Percentiles rank a stretch among this genome's conserved stretches.
These are phyloP conservation scores for Boletales sp. DNA, from an alignment of 768 basidiomycete species.

Conservation along the genomic window DNA sequence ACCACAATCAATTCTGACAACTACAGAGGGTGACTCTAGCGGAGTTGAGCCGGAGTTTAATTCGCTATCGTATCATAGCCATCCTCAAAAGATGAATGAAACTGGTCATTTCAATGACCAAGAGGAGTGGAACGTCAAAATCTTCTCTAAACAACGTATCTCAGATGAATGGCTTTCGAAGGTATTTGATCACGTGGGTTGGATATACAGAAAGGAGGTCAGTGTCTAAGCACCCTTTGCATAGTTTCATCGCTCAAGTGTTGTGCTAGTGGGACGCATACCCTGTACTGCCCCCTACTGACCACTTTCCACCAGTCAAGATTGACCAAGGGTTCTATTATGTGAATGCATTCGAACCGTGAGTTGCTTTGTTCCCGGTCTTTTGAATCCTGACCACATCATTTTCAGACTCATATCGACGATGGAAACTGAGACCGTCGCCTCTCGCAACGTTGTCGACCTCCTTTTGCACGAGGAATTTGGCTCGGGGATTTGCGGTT, in stretches of 20 bases:
- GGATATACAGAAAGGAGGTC: constrained; percentile 81
- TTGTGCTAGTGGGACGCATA: constrained; percentile 73
- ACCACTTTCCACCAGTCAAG: constrained; percentile 70
- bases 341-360: constrained; percentile 90
- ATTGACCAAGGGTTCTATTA: constrained; percentile 82
- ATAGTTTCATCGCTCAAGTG: constrained; percentile 4
- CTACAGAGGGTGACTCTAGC: constrained; percentile 55
- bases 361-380: constrained; percentile 29
- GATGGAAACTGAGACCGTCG: constrained; percentile 91
- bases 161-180: constrained; percentile 66
- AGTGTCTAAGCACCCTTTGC: constrained; percentile 3
- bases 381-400: constrained; percentile 1
- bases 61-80: constrained; percentile 77
- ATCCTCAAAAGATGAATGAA: constrained; percentile 32
- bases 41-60: constrained; percentile 76
- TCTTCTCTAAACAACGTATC: constrained; percentile 69
- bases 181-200: constrained; percentile 70
- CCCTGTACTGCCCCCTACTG: constrained; percentile 65
- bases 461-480: constrained; percentile 73
- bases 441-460: constrained; percentile 81
- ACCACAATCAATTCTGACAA: constrained; percentile 72
- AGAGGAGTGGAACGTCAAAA: constrained; percentile 75
- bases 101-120: constrained; percentile 19
- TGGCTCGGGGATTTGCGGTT: constrained; percentile 63
- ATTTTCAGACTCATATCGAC: constrained; percentile 69